These are phyloP conservation scores for Vitis hybrid DNA, from an alignment of 177 flowering plant species.

Conservation along the genomic window DNA sequence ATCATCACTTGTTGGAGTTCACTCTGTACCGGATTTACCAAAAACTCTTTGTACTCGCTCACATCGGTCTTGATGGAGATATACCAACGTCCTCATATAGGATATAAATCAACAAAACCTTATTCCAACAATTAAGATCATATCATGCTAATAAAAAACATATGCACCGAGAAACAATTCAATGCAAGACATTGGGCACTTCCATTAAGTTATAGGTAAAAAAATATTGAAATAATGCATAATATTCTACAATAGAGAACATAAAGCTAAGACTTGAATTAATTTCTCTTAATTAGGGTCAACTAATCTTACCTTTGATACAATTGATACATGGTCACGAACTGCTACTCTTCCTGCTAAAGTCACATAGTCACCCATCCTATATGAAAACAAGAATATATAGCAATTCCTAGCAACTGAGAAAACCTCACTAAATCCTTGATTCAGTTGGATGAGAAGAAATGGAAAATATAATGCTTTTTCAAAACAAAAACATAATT, in stretches of 20 bases:
- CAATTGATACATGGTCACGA: constrained; percentile 84
- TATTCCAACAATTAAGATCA: not conserved
- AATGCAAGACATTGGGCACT: not conserved
- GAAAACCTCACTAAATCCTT: not conserved
- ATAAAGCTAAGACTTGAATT: not conserved
- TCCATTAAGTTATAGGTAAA: not conserved
- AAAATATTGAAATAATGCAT: not conserved
- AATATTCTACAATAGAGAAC: not conserved
- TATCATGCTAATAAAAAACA: not conserved
- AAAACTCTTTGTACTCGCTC: not conserved
- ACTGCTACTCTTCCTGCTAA: constrained; percentile 87
- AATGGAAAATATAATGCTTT: not conserved
- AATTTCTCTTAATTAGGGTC: not conserved
- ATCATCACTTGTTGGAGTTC: no score
- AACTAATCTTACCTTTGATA: constrained; percentile 62
- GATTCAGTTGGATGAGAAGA: constrained; percentile 3
- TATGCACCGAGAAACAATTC: not conserved
- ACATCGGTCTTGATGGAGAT: not conserved
- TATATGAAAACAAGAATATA: constrained; percentile 19
- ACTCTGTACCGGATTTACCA: not conserved
- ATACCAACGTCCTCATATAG: not conserved
- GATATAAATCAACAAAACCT: not conserved
- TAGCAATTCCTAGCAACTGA: not conserved
- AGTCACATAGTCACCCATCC: constrained; percentile 84
- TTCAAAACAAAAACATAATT: not conserved